Conservation (phyloP, 2,329 filamentous ascomycete species). For the Triangularia setosa region DNA sequence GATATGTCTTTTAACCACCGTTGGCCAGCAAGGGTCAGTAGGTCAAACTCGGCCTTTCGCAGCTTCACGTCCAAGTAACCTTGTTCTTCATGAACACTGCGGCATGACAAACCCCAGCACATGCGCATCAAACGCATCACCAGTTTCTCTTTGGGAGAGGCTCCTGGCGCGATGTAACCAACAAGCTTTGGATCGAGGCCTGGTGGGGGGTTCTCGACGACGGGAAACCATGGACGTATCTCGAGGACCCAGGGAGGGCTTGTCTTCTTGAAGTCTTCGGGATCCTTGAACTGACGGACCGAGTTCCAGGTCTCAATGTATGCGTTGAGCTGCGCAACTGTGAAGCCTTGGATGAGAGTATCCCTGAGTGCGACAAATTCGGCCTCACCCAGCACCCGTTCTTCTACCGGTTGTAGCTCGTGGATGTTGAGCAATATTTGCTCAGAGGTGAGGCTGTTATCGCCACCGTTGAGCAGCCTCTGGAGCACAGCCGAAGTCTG, state of each 20-base stretch:
- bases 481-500: not conserved
- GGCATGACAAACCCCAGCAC: constrained; percentile 48
- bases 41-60: constrained; percentile 38
- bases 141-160: constrained; percentile 38
- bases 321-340: constrained; percentile 39
- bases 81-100: constrained; percentile 41
- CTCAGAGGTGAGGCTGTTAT: constrained; percentile 19
- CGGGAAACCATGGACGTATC: constrained; percentile 41
- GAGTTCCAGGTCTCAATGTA: constrained; percentile 35
- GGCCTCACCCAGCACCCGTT: constrained; percentile 34
- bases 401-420: constrained; percentile 42
- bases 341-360: constrained; percentile 44
- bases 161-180: constrained; percentile 30
- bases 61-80: constrained; percentile 41
- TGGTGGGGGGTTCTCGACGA: constrained; percentile 20
- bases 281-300: not conserved
- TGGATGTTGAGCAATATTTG: constrained; percentile 46
- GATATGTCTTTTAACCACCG: constrained; percentile 34
- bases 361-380: constrained; percentile 42
- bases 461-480: not conserved
- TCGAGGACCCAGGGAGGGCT: constrained; percentile 39
- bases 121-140: constrained; percentile 43
- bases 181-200: constrained; percentile 24
- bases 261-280: constrained; percentile 5
- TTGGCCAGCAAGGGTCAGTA: constrained; percentile 39